phyloP scores from a whole-genome alignment of 345 rosid genomes.

The Brassica nigra region DNA sequence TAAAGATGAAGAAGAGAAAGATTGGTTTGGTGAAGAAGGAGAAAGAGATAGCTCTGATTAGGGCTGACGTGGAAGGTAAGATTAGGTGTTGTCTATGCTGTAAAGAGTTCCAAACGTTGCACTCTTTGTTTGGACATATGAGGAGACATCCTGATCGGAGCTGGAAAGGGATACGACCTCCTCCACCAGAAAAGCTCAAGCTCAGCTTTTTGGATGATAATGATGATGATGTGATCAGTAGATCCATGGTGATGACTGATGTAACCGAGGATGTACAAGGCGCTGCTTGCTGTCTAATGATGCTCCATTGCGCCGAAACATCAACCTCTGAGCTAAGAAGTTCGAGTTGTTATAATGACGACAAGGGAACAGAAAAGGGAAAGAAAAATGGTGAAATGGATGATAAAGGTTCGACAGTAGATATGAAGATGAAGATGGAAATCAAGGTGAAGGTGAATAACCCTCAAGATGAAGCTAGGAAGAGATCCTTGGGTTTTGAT shows the following conservation, averaged over 20 bases:
- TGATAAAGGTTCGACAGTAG: background rate
- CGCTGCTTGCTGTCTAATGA: slow-evolving; percentile 34
- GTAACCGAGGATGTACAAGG: slow-evolving; percentile 17
- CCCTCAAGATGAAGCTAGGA: slow-evolving; percentile 17
- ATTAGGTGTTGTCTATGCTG: slow-evolving; percentile 46
- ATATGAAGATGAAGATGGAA: slow-evolving; percentile 32
- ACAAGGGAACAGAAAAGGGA: no score
- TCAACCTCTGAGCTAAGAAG: slow-evolving; percentile 24
- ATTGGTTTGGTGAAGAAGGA: slow-evolving; percentile 21
- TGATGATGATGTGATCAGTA: slow-evolving; percentile 4
- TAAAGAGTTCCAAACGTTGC: slow-evolving; percentile 45
- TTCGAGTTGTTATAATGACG: slow-evolving; percentile 7
- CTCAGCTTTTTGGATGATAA: background rate
- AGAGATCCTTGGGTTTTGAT: slow-evolving; percentile 36
- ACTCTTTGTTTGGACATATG: slow-evolving; percentile 82
- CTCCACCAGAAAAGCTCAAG: slow-evolving; percentile 13
- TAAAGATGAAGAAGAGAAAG: slow-evolving; percentile 26
- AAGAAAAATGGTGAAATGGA: background rate
- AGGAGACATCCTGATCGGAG: slow-evolving; percentile 72
- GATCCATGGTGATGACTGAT: slow-evolving; percentile 15
- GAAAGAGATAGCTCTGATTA: slow-evolving; percentile 33
- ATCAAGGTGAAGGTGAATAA: background rate
- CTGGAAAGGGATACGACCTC: slow-evolving; percentile 65
- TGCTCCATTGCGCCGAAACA: slow-evolving; percentile 7
- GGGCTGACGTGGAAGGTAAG: slow-evolving; percentile 35